Evolutionary conservation across 164 flowering plant genomes (phyloP), one percentile per base, ranked within the genome.

Genomic region (Magnolia sinica): DNA sequence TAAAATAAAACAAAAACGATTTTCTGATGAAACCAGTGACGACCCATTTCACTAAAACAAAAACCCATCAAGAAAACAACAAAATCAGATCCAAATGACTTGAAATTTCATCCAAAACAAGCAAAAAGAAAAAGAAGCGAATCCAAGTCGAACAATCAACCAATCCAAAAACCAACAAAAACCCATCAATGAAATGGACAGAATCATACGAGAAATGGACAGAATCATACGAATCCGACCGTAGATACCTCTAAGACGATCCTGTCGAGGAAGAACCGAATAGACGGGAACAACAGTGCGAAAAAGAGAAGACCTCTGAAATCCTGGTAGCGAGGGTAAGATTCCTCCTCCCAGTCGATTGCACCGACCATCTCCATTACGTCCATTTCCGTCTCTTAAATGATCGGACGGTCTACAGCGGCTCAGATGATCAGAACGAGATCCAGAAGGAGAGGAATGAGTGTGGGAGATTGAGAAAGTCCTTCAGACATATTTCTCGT

Each of bases 241-340:
- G 24, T n/a, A 29, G 24, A 37, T 82, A 92, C 98, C 97, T 92
- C 89, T 72, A 91, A 92, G 14, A 94, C 82, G 80, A 89, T 88
- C 84, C 91, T 87, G 76, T 92, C 98, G 51, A 94, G 92, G 67
- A 91, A 84, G 84, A 87, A 91, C 2, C 98, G 87, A 68, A 90
- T 80, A 14, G 88, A 31, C 1, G 91, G 94, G 81, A 94, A 94
- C 84, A 90, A 84, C 20, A 94, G 59, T 72, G 86, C 91, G 64
- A 94, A 84, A 16, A 91, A 37, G 1, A 91, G 94, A 50, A 94
- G 86, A 61, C 81, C 73, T 9, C 52, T 19, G 85, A 88, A 92
- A 86, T 94, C 98, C 31, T 79, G 77, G 69, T 86, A 88, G 19
- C 70, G 74, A 4, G 98, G 92, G 82, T 80, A 88, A 0, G 95